Evolutionary conservation across 169 alveolate species (phyloP), one percentile per base, ranked within the genome.

Genomic region (Prorocentrum cordatum): DNA sequence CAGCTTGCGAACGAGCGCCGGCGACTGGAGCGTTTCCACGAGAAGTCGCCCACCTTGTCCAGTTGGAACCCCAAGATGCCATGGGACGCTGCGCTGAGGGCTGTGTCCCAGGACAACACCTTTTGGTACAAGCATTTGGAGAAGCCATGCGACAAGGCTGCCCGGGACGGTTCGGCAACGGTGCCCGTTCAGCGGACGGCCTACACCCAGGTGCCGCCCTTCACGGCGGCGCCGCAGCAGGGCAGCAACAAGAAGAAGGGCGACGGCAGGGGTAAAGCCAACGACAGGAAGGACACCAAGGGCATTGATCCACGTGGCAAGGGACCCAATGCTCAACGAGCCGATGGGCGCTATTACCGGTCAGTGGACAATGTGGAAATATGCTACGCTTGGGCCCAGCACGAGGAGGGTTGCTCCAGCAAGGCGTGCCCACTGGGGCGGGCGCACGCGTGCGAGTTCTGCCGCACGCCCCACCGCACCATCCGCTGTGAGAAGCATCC

Each of bases 381-480:
- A 3, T 75, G 87, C 59, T 75, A 54, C 59, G 87, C 24, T 5
- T 54, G 87, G 70, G 22, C 47, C 24, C 31, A 54, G 47, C 36
- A 0, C 5, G 22, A 20, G 35, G 70, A 59, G 4, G 89, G 75
- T 1, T 35, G 66, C 31, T 0, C 4, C 45, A 50, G 33, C 12
- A 42, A 31, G 3, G 3, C 7, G 12, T 75, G 87, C 27, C 47
- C 7, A 7, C n/a, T 24, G 31, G 73, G 61, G 27, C n/a, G 36
- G 62, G 72, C 87, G 2, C 88, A 79, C 27, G 47, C 59, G 14
- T 79, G 88, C n/a, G 88, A 79, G 45, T 79, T 62, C 68, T 59
- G 88, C 88, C 26, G 88, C 22, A 42, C 24, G 61, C 77, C 66
- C 9, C 88, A 59, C 26, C 38, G 64, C 1, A 35, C 88, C 14